These are phyloP conservation scores for Isabelozyma heimii DNA, from an alignment of 805 yeast species.

Conservation along the genomic window DNA sequence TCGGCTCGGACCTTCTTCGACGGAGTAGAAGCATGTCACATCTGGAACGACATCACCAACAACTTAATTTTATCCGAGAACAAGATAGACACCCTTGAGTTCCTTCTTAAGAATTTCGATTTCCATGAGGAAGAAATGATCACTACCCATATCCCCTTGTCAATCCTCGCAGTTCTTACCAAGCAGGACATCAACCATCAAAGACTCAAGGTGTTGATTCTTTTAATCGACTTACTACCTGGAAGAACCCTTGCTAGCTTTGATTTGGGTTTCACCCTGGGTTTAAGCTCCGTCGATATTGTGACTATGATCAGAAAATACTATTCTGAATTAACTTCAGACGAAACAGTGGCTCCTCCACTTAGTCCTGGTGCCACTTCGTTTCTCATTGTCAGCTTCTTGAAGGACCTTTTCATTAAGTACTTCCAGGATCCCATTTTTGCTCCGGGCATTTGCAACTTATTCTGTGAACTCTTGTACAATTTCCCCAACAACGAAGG, in stretches of 20 bases:
- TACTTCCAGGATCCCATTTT: constrained; percentile 9
- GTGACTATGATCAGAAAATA: not conserved
- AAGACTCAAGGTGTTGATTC: constrained; percentile 41
- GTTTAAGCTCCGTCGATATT: not conserved
- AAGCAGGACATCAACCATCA: constrained; percentile 9
- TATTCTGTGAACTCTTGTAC: constrained; percentile 17
- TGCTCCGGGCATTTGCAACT: constrained; percentile 16
- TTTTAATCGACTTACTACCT: constrained; percentile 56
- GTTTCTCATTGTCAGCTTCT: constrained; percentile 11
- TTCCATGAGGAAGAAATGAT: constrained; percentile 87
- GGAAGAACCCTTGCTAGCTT: constrained; percentile 47
- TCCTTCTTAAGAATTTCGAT: constrained; percentile 62
- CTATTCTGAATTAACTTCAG: constrained; percentile 2
- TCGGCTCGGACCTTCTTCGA: constrained; percentile 76
- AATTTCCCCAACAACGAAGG: constrained; percentile 14
- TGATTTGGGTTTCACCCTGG: not conserved
- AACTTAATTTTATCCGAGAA: constrained; percentile 32
- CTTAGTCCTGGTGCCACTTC: constrained; percentile 13
- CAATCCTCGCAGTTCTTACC: constrained; percentile 49
- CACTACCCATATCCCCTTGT: constrained; percentile 69
- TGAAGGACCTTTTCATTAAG: constrained; percentile 15
- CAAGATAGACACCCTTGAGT: constrained; percentile 50
- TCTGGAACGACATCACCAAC: constrained; percentile 66
- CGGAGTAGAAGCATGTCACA: constrained; percentile 74
- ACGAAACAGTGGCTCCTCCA: constrained; percentile 9